A percentile compares a stretch with the other conserved stretches of the same genome.
Conservation (phyloP, 345 rosid genomes). For the Mercurialis annua region DNA sequence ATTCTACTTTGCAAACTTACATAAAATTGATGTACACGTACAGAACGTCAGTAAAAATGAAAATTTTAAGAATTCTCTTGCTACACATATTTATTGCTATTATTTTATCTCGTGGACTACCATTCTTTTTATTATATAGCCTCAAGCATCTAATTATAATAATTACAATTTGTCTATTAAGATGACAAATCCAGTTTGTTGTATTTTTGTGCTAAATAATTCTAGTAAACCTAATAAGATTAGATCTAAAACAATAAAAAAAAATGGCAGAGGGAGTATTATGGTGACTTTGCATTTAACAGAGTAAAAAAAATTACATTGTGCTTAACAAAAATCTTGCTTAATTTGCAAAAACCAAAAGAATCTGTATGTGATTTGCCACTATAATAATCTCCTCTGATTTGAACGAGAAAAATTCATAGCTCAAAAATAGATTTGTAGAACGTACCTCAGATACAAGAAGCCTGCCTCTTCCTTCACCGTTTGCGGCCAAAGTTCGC, state of each 20-base stretch:
- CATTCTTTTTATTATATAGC: not conserved
- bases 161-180: too few species aligned
- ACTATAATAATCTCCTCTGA: not conserved
- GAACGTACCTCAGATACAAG: slow-evolving; percentile 71
- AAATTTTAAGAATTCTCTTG: too few species aligned
- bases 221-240: not conserved
- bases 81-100: not conserved
- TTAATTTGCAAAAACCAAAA: not conserved
- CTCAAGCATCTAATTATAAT: not conserved
- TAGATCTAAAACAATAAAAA: not conserved
- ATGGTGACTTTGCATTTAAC: not conserved
- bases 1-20: not conserved
- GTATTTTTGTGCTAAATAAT: not conserved
- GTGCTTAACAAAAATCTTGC: not conserved
- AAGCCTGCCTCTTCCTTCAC: slow-evolving; percentile 73
- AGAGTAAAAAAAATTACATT: not conserved
- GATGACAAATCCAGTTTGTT: not conserved
- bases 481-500: slow-evolving; percentile 49
- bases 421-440: slow-evolving; percentile 3
- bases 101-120: not conserved
- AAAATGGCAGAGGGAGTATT: not conserved
- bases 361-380: not conserved
- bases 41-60: not conserved
- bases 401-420: slow-evolving; percentile 6
- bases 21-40: not conserved